Evolutionary conservation across 441 rosid species (phyloP), one percentile per base, ranked within the genome.

Genomic region (Rhodomyrtus psidioides): DNA sequence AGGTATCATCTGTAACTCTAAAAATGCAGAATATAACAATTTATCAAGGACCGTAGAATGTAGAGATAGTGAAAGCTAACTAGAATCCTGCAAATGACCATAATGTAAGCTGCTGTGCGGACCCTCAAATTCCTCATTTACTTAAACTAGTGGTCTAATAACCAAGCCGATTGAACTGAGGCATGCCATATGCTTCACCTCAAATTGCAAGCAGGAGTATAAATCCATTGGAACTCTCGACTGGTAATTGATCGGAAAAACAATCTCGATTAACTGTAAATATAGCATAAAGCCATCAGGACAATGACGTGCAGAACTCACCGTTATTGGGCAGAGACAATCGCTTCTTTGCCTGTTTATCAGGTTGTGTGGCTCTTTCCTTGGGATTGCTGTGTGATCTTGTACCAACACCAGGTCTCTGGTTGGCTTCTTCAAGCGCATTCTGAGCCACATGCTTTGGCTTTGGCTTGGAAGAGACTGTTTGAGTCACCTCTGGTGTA

Each of bases 331-430:
- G 98, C 81, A 98, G 92, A 88, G 99, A 98, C 82, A 95, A 84
- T 59, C 98, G 93, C 93, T 93, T 94, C 90, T 90, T 95, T 75
- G 89, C 89, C 55, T 86, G 93, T 89, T 94, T 94, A 85, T 90
- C 92, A 24, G 92, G 85, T 84, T 88, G 93, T 51, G 87, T 83
- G 79, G 92, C 54, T 89, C 98, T 94, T 92, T 96, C 98, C 91
- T 95, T 96, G n/a, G 98, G 98, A 88, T 95, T 98, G 93, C 99
- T 96, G 42, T 86, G 95, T 9, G 99, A 96, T 93, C 98, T 93
- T 88, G 93, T 86, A 91, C 85, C 89, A 88, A 76, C 55, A 58
- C 87, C 90, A 76, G 95, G 92, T 87, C 86, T 92, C 86, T 94
- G 91, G 86, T 86, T 92, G 84, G 91, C 90, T 90, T 92, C 97